Evolutionary conservation across 495 filamentous ascomycete species (phyloP).

Genomic region (Daldinia bambusicola): DNA sequence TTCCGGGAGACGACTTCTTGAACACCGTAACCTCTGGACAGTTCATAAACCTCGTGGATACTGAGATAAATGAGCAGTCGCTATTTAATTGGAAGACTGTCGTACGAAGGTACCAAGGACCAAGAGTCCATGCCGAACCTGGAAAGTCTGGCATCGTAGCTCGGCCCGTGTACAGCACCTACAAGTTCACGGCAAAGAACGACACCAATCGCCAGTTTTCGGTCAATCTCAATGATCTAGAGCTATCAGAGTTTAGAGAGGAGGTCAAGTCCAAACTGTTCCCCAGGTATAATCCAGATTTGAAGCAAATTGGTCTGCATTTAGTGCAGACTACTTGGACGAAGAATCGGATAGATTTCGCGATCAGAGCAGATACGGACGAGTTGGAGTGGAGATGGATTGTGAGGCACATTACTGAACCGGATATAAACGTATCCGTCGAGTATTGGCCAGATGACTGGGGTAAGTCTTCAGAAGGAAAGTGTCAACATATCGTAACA

Average conservation of each 20-base stretch:
- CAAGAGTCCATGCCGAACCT: not conserved
- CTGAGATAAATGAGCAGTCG: not conserved
- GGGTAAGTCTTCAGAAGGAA: slow-evolving; percentile 32
- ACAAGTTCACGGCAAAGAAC: slow-evolving; percentile 4
- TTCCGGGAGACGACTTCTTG: slow-evolving; percentile 18
- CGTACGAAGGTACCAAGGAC: not conserved
- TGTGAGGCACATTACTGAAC: slow-evolving; percentile 37
- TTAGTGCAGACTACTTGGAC: slow-evolving; percentile 19
- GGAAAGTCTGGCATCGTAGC: slow-evolving; percentile 17
- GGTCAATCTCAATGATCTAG: not conserved
- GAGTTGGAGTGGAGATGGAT: slow-evolving; percentile 44
- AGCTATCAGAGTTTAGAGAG: slow-evolving; percentile 7
- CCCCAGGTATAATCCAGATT: not conserved
- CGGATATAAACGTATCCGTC: slow-evolving; percentile 30
- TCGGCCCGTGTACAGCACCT: slow-evolving; percentile 18
- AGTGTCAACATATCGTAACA: not conserved
- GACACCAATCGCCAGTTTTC: not conserved
- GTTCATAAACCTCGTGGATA: not conserved
- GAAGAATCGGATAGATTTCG: slow-evolving; percentile 25
- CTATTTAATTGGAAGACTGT: slow-evolving; percentile 12
- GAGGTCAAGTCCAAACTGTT: slow-evolving; percentile 15
- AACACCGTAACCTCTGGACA: not conserved
- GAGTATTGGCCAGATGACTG: slow-evolving; percentile 23
- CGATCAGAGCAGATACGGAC: slow-evolving; percentile 27
- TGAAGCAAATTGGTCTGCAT: slow-evolving; percentile 12